A percentile compares a stretch with the other conserved stretches of the same genome.
These are phyloP conservation scores for Solanum stenotomum DNA, from an alignment of 257 asterid species.

Conservation along the genomic window DNA sequence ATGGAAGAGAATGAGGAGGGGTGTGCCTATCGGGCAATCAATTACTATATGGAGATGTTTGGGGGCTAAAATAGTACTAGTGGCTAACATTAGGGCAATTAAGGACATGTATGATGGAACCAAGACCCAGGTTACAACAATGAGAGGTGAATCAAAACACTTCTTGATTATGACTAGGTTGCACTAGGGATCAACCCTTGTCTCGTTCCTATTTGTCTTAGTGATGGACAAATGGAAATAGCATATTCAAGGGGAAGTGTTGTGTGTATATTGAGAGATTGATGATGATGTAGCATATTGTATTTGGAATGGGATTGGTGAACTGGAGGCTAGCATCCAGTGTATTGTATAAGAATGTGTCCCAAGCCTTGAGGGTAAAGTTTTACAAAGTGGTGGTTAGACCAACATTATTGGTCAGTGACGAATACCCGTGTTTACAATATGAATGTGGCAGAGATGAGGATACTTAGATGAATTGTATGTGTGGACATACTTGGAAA, in stretches of 20 bases:
- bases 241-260: neutral
- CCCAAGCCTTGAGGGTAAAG: neutral
- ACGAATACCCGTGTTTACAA: too few relatives aligned
- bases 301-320: neutral
- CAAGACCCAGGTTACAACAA: fast-evolving
- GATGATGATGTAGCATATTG: neutral
- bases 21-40: neutral
- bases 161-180: neutral
- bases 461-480: neutral
- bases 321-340: neutral
- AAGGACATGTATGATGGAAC: too few relatives aligned
- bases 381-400: neutral
- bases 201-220: neutral
- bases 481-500: neutral
- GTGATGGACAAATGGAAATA: neutral
- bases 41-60: neutral
- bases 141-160: neutral
- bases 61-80: neutral
- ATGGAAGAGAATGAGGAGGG: neutral
- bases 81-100: neutral
- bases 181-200: neutral
- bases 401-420: too few relatives aligned
- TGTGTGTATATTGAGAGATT: neutral
- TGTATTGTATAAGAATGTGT: too few relatives aligned
- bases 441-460: neutral